Evolutionary conservation across 1,284 basidiomycete genomes (phyloP).

Genomic region (Apiotrichum siamense): DNA sequence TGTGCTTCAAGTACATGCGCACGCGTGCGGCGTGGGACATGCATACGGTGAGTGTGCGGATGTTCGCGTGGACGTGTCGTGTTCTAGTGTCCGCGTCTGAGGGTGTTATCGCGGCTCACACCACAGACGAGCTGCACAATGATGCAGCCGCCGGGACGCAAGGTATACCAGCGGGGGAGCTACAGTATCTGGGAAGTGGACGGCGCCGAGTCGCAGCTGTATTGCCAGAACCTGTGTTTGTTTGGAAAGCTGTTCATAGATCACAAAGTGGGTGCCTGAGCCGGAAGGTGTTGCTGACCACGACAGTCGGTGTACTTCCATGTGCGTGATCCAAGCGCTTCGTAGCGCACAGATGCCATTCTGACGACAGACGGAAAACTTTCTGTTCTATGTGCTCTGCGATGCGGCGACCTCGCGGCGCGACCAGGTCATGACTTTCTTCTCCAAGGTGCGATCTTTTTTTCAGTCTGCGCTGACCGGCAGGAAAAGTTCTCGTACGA

Average conservation of each 20-base stretch:
- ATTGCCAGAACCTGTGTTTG: slow-evolving; percentile 89
- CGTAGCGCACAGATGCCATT: slow-evolving; percentile 2
- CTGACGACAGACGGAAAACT: slow-evolving; percentile 37
- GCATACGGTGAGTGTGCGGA: slow-evolving; percentile 58
- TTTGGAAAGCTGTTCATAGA: slow-evolving; percentile 99
- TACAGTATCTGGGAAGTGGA: slow-evolving; percentile 95
- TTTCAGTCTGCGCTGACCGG: not conserved
- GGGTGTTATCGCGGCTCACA: not conserved
- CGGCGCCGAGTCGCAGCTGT: slow-evolving; percentile 76
- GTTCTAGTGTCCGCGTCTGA: no score
- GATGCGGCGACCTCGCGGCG: slow-evolving; percentile 66
- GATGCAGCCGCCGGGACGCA: slow-evolving; percentile 75
- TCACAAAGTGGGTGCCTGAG: slow-evolving; percentile 57
- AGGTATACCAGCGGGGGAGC: slow-evolving; percentile 84
- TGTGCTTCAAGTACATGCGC: slow-evolving; percentile 95
- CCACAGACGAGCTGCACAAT: slow-evolving; percentile 63
- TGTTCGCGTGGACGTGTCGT: no score
- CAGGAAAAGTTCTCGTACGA: slow-evolving; percentile 94
- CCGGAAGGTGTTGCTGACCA: slow-evolving; percentile 1
- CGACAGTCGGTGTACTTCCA: slow-evolving; percentile 85
- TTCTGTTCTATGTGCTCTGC: slow-evolving; percentile 89
- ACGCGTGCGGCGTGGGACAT: slow-evolving; percentile 64
- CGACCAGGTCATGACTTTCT: slow-evolving; percentile 86
- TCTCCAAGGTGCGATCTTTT: slow-evolving; percentile 78
- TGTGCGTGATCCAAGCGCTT: slow-evolving; percentile 25